Evolutionary conservation across 257 asterid species (phyloP).

Genomic region (Leptodermis oblonga): DNA sequence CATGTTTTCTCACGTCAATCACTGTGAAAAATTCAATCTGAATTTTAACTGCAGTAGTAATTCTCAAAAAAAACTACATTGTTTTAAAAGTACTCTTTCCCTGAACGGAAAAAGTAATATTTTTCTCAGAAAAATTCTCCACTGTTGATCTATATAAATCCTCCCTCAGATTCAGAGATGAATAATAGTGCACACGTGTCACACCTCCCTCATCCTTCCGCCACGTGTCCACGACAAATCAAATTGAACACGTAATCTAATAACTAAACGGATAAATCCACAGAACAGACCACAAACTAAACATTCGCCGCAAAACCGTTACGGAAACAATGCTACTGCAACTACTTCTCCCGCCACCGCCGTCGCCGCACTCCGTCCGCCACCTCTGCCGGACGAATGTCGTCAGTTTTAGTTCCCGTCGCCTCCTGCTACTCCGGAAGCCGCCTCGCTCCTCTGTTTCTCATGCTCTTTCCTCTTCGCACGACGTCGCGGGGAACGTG

Average conservation of each 20-base stretch:
- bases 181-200: too few relatives aligned
- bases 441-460: slow-evolving; percentile 17
- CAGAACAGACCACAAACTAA: slow-evolving; percentile 11
- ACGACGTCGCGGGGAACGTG: slow-evolving; percentile 40
- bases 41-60: too few relatives aligned
- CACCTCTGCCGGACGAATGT: slow-evolving; percentile 12
- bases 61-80: too few relatives aligned
- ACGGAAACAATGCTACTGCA: slow-evolving; percentile 22
- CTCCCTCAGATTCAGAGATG: too few relatives aligned
- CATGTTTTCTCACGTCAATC: too few relatives aligned
- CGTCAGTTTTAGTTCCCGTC: slow-evolving; percentile 16
- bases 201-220: too few relatives aligned
- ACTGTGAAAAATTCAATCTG: too few relatives aligned
- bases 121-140: too few relatives aligned
- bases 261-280: neutral
- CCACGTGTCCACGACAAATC: slow-evolving; percentile 7
- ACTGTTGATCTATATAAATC: too few relatives aligned
- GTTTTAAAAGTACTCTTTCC: too few relatives aligned
- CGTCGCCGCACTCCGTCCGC: slow-evolving; percentile 11
- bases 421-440: slow-evolving; percentile 20
- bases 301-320: slow-evolving; percentile 14
- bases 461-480: slow-evolving; percentile 20
- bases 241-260: neutral
- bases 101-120: too few relatives aligned
- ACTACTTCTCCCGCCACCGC: slow-evolving; percentile 24